Evolutionary conservation across 176 grass and related monocot species (phyloP).

Genomic region (Musa beccarii): DNA sequence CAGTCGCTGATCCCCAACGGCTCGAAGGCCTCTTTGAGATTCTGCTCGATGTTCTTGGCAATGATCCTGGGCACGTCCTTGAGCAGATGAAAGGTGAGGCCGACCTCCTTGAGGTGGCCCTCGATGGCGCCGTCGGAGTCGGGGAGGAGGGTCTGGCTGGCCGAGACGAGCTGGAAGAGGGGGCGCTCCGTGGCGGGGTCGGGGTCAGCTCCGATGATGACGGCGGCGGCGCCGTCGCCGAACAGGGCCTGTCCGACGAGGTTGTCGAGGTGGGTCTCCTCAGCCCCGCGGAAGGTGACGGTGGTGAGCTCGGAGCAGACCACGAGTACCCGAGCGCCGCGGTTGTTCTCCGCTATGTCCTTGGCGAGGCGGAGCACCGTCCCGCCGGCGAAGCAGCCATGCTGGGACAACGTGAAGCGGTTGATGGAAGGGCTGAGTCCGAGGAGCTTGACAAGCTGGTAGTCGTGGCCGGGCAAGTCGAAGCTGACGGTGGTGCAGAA

Average conservation of each 20-base stretch:
- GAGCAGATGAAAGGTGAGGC: neutral
- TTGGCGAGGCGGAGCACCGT: neutral
- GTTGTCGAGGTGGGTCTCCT: neutral
- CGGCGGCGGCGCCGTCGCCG: neutral
- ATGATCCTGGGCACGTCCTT: neutral
- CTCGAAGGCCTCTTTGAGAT: neutral
- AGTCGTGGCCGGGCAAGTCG: neutral
- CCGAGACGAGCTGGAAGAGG: neutral
- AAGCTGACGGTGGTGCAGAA: neutral
- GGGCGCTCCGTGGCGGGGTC: neutral
- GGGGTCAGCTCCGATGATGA: neutral
- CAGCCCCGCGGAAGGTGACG: neutral
- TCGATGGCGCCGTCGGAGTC: neutral
- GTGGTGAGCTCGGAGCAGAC: neutral
- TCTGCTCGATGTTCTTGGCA: neutral
- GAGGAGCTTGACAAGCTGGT: neutral
- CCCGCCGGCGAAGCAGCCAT: neutral
- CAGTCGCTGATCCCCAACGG: neutral
- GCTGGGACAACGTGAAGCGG: neutral
- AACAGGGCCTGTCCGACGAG: neutral
- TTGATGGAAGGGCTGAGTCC: neutral
- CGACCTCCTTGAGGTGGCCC: neutral
- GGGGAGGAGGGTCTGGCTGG: neutral
- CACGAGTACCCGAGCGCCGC: too few species aligned
- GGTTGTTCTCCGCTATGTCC: neutral